Conservation (phyloP, 148 eudicot species). For the Dianthus caryophyllus region DNA sequence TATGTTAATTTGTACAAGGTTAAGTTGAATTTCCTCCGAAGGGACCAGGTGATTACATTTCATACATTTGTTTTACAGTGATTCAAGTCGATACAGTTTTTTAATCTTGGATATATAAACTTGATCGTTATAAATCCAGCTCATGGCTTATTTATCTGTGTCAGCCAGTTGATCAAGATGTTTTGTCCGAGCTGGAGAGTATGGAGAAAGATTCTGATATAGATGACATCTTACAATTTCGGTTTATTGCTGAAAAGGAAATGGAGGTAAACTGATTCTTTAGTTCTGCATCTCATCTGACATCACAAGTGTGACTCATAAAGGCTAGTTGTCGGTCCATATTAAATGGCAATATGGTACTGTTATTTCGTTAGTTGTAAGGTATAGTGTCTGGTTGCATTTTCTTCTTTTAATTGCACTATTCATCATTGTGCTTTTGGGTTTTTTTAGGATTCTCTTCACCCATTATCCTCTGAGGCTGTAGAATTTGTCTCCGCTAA, state of each 20-base stretch:
- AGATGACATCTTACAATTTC: slow-evolving; percentile 76
- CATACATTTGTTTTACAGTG: neutral
- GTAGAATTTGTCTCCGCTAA: slow-evolving; percentile 25
- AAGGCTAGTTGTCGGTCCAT: neutral
- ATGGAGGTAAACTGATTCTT: slow-evolving; percentile 57
- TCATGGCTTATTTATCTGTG: slow-evolving; percentile 9
- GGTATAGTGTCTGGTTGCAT: neutral
- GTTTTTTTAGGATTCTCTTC: slow-evolving; percentile 49
- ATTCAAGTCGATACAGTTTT: neutral
- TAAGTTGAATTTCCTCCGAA: slow-evolving; percentile 68
- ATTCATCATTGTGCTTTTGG: too few relatives aligned
- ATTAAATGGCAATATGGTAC: neutral
- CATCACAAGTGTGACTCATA: neutral
- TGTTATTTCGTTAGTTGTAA: neutral
- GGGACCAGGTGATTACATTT: slow-evolving; percentile 64
- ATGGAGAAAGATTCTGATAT: slow-evolving; percentile 83
- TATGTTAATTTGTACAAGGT: slow-evolving; percentile 88
- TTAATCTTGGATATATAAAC: too few relatives aligned
- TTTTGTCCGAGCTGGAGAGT: slow-evolving; percentile 61
- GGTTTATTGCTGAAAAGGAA: slow-evolving; percentile 75
- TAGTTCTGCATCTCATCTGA: slow-evolving; percentile 5
- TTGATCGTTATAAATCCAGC: neutral
- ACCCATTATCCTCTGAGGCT: slow-evolving; percentile 35
- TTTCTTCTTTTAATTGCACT: neutral
- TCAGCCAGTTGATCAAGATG: slow-evolving; percentile 62